These are phyloP conservation scores for Leccinum ochraceum DNA, from an alignment of 768 basidiomycete genomes.

Conservation along the genomic window DNA sequence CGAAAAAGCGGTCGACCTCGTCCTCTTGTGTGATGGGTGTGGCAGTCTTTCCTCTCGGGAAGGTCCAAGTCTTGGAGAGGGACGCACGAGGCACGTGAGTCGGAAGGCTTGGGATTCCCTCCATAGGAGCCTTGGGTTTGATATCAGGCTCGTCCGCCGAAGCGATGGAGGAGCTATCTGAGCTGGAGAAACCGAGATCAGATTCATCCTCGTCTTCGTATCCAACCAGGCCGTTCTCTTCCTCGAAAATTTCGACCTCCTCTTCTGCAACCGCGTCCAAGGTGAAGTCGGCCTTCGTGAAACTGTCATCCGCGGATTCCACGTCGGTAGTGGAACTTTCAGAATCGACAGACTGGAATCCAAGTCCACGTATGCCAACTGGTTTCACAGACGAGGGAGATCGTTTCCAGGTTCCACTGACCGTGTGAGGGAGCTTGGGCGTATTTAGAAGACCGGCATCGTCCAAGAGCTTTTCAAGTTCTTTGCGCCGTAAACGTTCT, in stretches of 20 bases:
- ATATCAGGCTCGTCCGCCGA: conserved; percentile 49
- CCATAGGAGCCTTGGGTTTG: conserved; percentile 9
- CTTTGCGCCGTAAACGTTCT: conserved; percentile 42
- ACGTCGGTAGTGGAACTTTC: conserved; percentile 67
- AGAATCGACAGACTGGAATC: conserved; percentile 63
- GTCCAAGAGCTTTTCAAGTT: conserved; percentile 57
- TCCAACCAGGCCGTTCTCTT: conserved; percentile 58
- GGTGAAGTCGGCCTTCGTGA: conserved; percentile 43
- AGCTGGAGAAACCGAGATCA: conserved; percentile 46
- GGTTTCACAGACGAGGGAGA: conserved; percentile 23
- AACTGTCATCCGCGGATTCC: conserved; percentile 52
- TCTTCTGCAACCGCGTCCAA: conserved; percentile 64
- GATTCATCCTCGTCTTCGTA: conserved; percentile 73
- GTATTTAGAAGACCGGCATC: conserved; percentile 45
- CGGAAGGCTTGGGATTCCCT: conserved; percentile 17
- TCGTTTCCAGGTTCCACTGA: conserved; percentile 17
- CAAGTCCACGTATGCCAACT: conserved; percentile 42
- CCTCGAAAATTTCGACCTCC: conserved; percentile 40
- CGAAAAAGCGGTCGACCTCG: conserved; percentile 76
- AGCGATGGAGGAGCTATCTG: conserved; percentile 52
- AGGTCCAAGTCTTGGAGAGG: conserved; percentile 71
- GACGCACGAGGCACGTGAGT: conserved; percentile 40
- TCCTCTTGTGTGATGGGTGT: conserved; percentile 31
- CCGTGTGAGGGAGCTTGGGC: conserved; percentile 35
- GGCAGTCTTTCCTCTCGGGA: conserved; percentile 43